A percentile compares a stretch with the other conserved stretches of the same genome.
Conservation (phyloP, 306 rosid genomes). For the Oxytropis ochrocephala region DNA sequence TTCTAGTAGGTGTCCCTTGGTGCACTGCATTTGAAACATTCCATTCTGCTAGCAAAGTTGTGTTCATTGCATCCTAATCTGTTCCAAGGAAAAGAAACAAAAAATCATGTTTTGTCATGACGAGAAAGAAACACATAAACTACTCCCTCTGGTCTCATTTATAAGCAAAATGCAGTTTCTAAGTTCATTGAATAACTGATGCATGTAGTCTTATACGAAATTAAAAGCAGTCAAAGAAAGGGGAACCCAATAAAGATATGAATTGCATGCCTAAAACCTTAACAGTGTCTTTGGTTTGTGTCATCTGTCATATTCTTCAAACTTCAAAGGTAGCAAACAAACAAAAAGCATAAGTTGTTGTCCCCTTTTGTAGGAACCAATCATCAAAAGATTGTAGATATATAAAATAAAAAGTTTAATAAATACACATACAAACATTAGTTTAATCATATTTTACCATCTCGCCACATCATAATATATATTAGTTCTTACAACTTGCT, state of each 20-base stretch:
- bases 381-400: constrained; percentile 3
- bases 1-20: constrained; percentile 75
- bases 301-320: constrained; percentile 2
- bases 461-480: neutral
- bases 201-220: too few species aligned
- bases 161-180: too few species aligned
- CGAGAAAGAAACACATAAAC: neutral
- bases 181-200: too few species aligned
- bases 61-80: constrained; percentile 97
- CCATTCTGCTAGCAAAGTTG: constrained; percentile 96
- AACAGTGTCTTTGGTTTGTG: constrained; percentile 13
- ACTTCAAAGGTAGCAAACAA: constrained; percentile 10
- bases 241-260: constrained; percentile 2
- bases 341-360: constrained; percentile 13
- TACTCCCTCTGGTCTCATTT: too few species aligned
- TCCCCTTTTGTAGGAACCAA: constrained; percentile 13
- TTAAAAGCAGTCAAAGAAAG: constrained; percentile 50
- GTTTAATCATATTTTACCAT: neutral
- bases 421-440: neutral
- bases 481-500: neutral
- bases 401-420: neutral
- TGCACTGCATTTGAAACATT: constrained; percentile 93
- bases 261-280: constrained; percentile 15
- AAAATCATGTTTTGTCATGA: neutral
- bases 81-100: neutral